Conservation (phyloP, 805 yeast genomes). For the Yarrowia alimentaria region DNA sequence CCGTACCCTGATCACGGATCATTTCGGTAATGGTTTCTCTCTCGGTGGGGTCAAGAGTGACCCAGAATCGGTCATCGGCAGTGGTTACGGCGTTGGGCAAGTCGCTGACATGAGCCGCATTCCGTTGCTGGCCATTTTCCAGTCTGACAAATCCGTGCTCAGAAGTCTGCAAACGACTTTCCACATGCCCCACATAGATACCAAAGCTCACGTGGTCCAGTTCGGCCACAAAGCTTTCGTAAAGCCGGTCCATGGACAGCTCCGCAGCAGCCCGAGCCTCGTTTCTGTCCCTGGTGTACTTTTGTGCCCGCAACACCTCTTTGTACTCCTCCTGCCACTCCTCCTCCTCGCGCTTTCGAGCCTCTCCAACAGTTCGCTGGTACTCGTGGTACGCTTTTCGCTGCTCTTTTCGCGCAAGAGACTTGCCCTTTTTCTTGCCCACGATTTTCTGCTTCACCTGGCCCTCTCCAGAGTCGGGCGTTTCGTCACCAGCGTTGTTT, state of each 20-base stretch:
- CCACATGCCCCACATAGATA: neutral
- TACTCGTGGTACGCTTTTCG: slow-evolving; percentile 26
- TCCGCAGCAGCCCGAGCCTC: slow-evolving; percentile 13
- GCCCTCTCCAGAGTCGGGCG: neutral
- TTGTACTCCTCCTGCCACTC: slow-evolving; percentile 20
- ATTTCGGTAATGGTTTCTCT: slow-evolving; percentile 3
- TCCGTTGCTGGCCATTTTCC: neutral
- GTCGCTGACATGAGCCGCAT: no score
- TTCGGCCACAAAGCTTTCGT: slow-evolving; percentile 1
- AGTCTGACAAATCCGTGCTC: no score
- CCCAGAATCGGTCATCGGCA: slow-evolving; percentile 16
- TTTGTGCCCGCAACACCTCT: slow-evolving; percentile 13
- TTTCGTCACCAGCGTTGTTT: no score
- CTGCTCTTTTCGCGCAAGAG: slow-evolving; percentile 27
- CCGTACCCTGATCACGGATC: slow-evolving; percentile 7
- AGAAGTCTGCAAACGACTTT: neutral
- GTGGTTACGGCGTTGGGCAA: slow-evolving; percentile 10
- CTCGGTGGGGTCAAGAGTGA: slow-evolving; percentile 7
- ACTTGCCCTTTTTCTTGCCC: slow-evolving; percentile 27
- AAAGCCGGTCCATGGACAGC: neutral
- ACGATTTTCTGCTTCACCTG: slow-evolving; percentile 21
- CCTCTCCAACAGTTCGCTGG: slow-evolving; percentile 7
- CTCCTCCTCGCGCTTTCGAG: slow-evolving; percentile 17
- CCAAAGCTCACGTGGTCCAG: neutral
- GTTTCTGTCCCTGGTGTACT: neutral